These are phyloP conservation scores for Senna siamea DNA, from an alignment of 306 rosid species.

Conservation along the genomic window DNA sequence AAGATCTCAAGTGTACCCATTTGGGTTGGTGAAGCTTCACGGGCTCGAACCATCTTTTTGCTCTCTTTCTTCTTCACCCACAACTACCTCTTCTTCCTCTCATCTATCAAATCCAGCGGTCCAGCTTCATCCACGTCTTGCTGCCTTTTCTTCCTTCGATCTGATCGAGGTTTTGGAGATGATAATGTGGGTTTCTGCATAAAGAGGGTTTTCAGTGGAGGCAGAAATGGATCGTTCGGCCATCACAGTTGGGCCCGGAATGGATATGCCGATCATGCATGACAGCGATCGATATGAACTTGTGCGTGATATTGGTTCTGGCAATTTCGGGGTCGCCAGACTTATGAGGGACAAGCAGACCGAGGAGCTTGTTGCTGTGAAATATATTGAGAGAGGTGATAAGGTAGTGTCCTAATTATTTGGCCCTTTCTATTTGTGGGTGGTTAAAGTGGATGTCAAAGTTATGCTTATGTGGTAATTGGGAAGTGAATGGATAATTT, in stretches of 20 bases:
- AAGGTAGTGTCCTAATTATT: conserved; percentile 60
- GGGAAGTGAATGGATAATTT: conserved; percentile 13
- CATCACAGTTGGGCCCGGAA: conserved; percentile 66
- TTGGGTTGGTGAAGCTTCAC: conserved; percentile 75
- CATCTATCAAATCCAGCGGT: conserved; percentile 42
- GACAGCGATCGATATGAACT: conserved; percentile 93
- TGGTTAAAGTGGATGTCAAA: background rate
- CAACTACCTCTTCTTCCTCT: conserved; percentile 41
- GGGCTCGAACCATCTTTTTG: conserved; percentile 56
- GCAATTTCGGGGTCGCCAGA: conserved; percentile 93
- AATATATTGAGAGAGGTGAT: conserved; percentile 99
- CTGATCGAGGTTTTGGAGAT: conserved; percentile 41
- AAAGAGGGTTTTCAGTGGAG: background rate
- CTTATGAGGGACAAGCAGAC: conserved; percentile 90
- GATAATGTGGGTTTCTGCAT: conserved; percentile 39
- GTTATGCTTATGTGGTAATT: conserved; percentile 21
- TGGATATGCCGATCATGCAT: conserved; percentile 95
- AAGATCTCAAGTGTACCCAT: conserved; percentile 5
- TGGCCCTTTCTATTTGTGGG: background rate
- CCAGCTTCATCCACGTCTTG: conserved; percentile 49
- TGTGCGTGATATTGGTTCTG: conserved; percentile 86
- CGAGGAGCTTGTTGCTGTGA: conserved; percentile 91
- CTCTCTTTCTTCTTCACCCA: conserved; percentile 62
- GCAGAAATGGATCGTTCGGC: conserved; percentile 62
- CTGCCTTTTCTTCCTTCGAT: conserved; percentile 23